Percentiles rank a stretch among this genome's conserved stretches.
These are phyloP conservation scores for Penicillium sp. DNA, from an alignment of 2,329 filamentous ascomycete genomes.

Conservation along the genomic window DNA sequence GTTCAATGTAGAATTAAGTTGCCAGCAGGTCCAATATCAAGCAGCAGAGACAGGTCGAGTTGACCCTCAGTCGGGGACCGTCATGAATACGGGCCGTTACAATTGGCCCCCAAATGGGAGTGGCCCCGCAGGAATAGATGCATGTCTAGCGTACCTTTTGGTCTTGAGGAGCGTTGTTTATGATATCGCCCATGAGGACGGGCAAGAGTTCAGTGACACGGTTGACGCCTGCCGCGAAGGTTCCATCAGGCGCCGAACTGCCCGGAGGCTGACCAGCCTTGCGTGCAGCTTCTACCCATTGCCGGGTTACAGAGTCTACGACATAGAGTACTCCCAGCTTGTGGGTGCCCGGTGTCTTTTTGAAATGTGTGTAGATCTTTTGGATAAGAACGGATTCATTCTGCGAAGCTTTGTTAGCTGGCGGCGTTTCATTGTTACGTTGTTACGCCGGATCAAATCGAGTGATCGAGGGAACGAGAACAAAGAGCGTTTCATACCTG, in stretches of 20 bases:
- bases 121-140: slow-evolving; percentile 32
- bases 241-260: slow-evolving; percentile 82
- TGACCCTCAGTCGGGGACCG: too few species aligned
- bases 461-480: neutral
- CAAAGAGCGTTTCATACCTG: slow-evolving; percentile 66
- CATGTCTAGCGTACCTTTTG: slow-evolving; percentile 81
- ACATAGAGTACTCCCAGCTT: slow-evolving; percentile 99
- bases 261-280: slow-evolving; percentile 80
- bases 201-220: slow-evolving; percentile 95
- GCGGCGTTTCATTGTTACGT: too few species aligned
- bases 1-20: slow-evolving; percentile 29
- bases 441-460: too few species aligned
- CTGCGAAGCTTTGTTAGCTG: slow-evolving; percentile 57
- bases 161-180: slow-evolving; percentile 83
- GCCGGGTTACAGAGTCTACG: slow-evolving; percentile 98
- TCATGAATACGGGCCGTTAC: neutral
- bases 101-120: slow-evolving; percentile 18
- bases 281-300: slow-evolving; percentile 97
- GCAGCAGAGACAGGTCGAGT: neutral
- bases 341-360: slow-evolving; percentile 90
- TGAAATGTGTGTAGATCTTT: slow-evolving; percentile 96
- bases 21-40: too few species aligned
- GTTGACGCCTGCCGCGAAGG: slow-evolving; percentile 92
- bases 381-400: slow-evolving; percentile 93
- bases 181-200: slow-evolving; percentile 92